A percentile compares a stretch with the other conserved stretches of the same genome.
These are phyloP conservation scores for Aaosphaeria arxii DNA, from an alignment of 2,329 filamentous ascomycete species.

Conservation along the genomic window DNA sequence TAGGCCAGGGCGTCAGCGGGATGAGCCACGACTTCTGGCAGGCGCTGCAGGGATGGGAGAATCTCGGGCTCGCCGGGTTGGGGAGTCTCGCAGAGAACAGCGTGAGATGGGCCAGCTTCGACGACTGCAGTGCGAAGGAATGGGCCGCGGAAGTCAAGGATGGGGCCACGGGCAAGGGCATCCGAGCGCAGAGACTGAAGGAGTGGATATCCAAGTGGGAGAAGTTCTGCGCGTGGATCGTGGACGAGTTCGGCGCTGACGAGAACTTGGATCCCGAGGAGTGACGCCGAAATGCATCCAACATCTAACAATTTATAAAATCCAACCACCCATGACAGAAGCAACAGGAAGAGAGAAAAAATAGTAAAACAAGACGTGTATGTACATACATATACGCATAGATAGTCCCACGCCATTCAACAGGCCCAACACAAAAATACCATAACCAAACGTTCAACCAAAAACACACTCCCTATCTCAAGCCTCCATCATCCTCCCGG, in stretches of 20 bases:
- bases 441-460: no score
- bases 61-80: constrained; percentile 81
- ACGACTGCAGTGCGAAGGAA: constrained; percentile 68
- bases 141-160: constrained; percentile 73
- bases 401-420: not conserved
- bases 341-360: not conserved
- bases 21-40: constrained; percentile 96
- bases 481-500: not conserved
- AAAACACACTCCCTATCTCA: not conserved
- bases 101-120: constrained; percentile 83
- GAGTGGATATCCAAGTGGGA: constrained; percentile 85
- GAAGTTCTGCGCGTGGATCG: constrained; percentile 85
- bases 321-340: not conserved
- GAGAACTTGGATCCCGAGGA: constrained; percentile 48
- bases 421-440: not conserved
- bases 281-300: constrained; percentile 4
- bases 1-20: constrained; percentile 77
- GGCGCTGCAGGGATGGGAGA: constrained; percentile 85
- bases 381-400: not conserved
- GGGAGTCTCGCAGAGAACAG: constrained; percentile 90
- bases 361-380: not conserved
- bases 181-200: constrained; percentile 70
- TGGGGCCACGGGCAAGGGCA: constrained; percentile 67
- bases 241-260: constrained; percentile 65
- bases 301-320: no score